phyloP scores from a whole-genome alignment of 2,329 filamentous ascomycete genomes.

The Aspergillus latus region DNA sequence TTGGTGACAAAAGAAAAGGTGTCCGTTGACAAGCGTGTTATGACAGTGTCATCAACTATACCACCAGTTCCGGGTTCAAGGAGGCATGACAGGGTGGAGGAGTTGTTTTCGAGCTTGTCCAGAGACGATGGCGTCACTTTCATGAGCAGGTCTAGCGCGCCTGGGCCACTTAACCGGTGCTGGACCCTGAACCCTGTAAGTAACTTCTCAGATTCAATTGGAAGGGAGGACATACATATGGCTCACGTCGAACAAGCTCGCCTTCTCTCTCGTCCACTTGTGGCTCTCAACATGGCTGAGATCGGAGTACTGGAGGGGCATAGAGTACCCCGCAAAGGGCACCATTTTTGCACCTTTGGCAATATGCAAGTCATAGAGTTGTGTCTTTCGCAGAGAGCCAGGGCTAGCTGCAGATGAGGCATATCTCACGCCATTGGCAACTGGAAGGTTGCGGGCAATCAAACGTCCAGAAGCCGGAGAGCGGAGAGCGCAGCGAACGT shows the following conservation, averaged over 20 bases:
- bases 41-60: conserved; percentile 91
- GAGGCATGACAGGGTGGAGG: conserved; percentile 80
- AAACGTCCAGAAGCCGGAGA: conserved; percentile 17
- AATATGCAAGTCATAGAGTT: conserved; percentile 76
- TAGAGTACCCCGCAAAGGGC: conserved; percentile 87
- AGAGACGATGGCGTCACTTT: conserved; percentile 77
- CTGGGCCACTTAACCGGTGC: conserved; percentile 78
- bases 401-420: conserved; percentile 31
- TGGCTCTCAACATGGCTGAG: conserved; percentile 81
- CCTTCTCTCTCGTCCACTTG: conserved; percentile 81
- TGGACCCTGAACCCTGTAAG: conserved; percentile 58
- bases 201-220: neutral
- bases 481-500: conserved; percentile 23
- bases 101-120: conserved; percentile 61
- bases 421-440: conserved; percentile 29
- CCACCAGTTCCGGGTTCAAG: conserved; percentile 78
- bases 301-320: conserved; percentile 86
- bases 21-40: conserved; percentile 73
- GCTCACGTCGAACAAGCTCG: conserved; percentile 91
- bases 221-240: conserved; percentile 88
- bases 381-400: conserved; percentile 53
- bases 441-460: conserved; percentile 10
- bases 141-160: conserved; percentile 78
- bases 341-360: conserved; percentile 87
- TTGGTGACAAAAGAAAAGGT: conserved; percentile 94